Percentiles rank a stretch among this genome's conserved stretches.
Conservation (phyloP, 352 stramenopile species). For the Stramenopiles sp. region DNA sequence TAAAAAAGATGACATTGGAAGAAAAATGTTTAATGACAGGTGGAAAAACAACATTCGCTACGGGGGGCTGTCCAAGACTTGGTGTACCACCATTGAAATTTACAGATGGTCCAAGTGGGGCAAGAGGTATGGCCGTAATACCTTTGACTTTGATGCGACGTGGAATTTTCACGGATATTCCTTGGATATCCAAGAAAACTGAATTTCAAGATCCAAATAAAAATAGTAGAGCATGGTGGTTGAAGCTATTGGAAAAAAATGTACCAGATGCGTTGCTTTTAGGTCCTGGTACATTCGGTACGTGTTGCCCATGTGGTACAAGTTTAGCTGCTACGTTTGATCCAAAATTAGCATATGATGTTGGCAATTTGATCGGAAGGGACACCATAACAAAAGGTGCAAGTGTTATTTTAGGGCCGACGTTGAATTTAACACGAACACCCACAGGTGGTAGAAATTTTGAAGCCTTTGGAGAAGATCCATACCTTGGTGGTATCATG, state of each 20-base stretch:
- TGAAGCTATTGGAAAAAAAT: not conserved
- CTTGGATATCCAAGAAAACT: not conserved
- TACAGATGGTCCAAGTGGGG: not conserved
- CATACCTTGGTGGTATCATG: slow-evolving; percentile 20
- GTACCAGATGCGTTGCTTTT: not conserved
- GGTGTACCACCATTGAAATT: not conserved
- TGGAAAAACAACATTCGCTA: not conserved
- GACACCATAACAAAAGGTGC: slow-evolving; percentile 13
- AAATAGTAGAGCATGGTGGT: not conserved
- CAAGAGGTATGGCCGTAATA: not conserved
- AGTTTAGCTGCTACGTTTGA: slow-evolving; percentile 17
- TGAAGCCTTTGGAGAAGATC: slow-evolving; percentile 33
- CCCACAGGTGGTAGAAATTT: slow-evolving; percentile 23
- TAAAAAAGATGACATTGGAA: not conserved
- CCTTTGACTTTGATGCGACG: not conserved
- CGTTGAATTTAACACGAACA: slow-evolving; percentile 28
- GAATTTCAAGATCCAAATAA: not conserved
- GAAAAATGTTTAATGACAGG: not conserved
- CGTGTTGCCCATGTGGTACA: slow-evolving; percentile 12
- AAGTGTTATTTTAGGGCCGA: slow-evolving; percentile 26
- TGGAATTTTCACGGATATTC: not conserved
- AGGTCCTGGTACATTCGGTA: not conserved
- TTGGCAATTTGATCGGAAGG: slow-evolving; percentile 11
- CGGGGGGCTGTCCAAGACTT: not conserved
- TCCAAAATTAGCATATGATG: not conserved